phyloP scores from a whole-genome alignment of 78 protist genomes.

The Abeoforma whisleri region DNA sequence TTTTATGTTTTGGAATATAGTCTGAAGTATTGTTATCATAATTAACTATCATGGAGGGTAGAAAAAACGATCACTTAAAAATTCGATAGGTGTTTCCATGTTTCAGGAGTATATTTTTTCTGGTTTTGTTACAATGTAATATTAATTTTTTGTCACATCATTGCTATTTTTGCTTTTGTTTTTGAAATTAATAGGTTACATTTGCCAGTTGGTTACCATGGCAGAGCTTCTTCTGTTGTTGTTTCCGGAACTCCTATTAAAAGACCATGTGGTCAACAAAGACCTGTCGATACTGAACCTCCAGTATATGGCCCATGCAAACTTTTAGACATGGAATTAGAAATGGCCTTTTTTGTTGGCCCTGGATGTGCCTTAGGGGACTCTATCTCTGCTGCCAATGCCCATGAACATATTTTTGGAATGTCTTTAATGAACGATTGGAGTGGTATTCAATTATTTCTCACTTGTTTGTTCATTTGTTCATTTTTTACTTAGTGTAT shows the following conservation, averaged over 20 bases:
- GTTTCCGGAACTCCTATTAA: slow-evolving; percentile 63
- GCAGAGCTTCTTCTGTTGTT: slow-evolving; percentile 77
- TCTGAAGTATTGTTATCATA: too few species aligned
- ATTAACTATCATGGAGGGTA: too few species aligned
- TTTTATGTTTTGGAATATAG: too few species aligned
- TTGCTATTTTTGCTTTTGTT: too few species aligned
- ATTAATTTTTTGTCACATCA: neutral
- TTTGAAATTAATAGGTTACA: too few species aligned
- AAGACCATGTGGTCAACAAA: slow-evolving; percentile 82
- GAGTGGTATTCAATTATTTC: too few species aligned
- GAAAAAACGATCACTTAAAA: too few species aligned
- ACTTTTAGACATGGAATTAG: slow-evolving; percentile 79
- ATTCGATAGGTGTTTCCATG: too few species aligned
- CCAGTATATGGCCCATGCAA: slow-evolving; percentile 55
- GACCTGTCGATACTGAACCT: slow-evolving; percentile 41
- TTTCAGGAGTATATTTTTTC: too few species aligned
- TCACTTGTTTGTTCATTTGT: too few species aligned
- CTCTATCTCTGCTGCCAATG: slow-evolving; percentile 60
- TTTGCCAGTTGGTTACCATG: slow-evolving; percentile 90
- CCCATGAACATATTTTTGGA: slow-evolving; percentile 83
- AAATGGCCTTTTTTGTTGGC: slow-evolving; percentile 73
- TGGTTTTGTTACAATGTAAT: too few species aligned
- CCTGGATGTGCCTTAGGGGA: slow-evolving; percentile 66
- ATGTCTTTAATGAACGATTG: slow-evolving; percentile 81
- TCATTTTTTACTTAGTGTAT: too few species aligned